A percentile compares a stretch with the other conserved stretches of the same genome.
These are phyloP conservation scores for Russula vinacea DNA, from an alignment of 768 basidiomycete species.

Conservation along the genomic window DNA sequence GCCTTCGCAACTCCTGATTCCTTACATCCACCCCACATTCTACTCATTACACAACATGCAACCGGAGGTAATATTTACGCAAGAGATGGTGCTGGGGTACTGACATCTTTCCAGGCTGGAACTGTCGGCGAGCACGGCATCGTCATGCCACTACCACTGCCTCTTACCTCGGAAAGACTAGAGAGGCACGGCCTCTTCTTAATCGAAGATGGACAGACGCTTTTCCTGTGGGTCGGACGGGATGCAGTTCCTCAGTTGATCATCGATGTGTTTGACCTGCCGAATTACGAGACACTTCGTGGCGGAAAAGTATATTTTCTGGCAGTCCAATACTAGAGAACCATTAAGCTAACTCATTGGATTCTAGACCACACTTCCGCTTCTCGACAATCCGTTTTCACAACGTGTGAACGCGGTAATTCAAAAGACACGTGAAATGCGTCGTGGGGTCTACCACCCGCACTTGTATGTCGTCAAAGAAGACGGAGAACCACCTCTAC, in stretches of 20 bases:
- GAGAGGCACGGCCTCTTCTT: conserved; percentile 94
- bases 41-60: conserved; percentile 97
- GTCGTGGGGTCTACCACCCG: conserved; percentile 87
- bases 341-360: not conserved
- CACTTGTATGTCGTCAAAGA: conserved; percentile 97
- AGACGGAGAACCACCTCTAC: conserved; percentile 91
- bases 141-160: conserved; percentile 81
- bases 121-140: conserved; percentile 88
- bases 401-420: conserved; percentile 91
- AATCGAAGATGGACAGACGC: conserved; percentile 96
- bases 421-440: conserved; percentile 91
- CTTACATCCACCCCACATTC: conserved; percentile 93
- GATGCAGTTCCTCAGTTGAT: conserved; percentile 96
- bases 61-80: conserved; percentile 58
- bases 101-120: conserved; percentile 57
- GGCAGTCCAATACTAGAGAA: not conserved
- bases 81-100: conserved; percentile 11
- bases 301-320: conserved; percentile 75
- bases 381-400: conserved; percentile 92
- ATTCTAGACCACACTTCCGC: conserved; percentile 75
- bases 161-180: conserved; percentile 90
- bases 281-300: conserved; percentile 81
- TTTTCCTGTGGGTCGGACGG: conserved; percentile 98
- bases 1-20: conserved; percentile 86
- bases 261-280: conserved; percentile 90